These are phyloP conservation scores for Zygotorulaspora sp. DNA, from an alignment of 805 yeast genomes.

Conservation along the genomic window DNA sequence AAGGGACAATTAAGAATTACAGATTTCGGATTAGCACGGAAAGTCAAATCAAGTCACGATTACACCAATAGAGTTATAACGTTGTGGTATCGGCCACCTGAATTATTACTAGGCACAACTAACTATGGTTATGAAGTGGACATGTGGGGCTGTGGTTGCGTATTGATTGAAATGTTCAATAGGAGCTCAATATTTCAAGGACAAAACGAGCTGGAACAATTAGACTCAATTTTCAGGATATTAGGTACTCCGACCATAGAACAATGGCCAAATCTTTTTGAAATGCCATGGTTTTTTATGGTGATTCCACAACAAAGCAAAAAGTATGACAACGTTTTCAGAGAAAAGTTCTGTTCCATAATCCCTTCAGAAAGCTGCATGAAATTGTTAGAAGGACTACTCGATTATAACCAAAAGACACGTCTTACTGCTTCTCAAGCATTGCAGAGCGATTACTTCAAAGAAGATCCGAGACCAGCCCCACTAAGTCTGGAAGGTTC, in stretches of 20 bases:
- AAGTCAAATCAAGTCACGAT: constrained; percentile 60
- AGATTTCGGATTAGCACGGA: constrained; percentile 78
- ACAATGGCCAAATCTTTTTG: constrained; percentile 73
- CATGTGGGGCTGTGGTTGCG: constrained; percentile 95
- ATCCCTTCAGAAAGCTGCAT: constrained; percentile 51
- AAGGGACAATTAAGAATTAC: constrained; percentile 66
- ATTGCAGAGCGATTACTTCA: constrained; percentile 64
- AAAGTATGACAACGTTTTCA: constrained; percentile 36
- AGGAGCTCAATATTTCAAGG: constrained; percentile 81
- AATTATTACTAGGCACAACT: constrained; percentile 82
- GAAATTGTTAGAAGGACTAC: constrained; percentile 58
- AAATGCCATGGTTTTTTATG: constrained; percentile 91
- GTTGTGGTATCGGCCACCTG: constrained; percentile 97
- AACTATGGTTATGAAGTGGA: constrained; percentile 88
- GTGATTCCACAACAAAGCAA: constrained; percentile 50
- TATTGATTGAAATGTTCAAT: constrained; percentile 74
- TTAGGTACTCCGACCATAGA: constrained; percentile 81
- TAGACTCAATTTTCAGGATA: constrained; percentile 66
- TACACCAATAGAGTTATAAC: constrained; percentile 95
- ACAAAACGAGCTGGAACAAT: constrained; percentile 78
- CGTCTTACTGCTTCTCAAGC: constrained; percentile 71
- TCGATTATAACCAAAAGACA: constrained; percentile 62
- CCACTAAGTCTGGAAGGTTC: constrained; percentile 51
- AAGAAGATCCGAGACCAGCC: constrained; percentile 60
- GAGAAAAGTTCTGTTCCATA: constrained; percentile 38